Evolutionary conservation across 2,329 filamentous ascomycete genomes (phyloP).

Genomic region (Trichoderma polysporum): DNA sequence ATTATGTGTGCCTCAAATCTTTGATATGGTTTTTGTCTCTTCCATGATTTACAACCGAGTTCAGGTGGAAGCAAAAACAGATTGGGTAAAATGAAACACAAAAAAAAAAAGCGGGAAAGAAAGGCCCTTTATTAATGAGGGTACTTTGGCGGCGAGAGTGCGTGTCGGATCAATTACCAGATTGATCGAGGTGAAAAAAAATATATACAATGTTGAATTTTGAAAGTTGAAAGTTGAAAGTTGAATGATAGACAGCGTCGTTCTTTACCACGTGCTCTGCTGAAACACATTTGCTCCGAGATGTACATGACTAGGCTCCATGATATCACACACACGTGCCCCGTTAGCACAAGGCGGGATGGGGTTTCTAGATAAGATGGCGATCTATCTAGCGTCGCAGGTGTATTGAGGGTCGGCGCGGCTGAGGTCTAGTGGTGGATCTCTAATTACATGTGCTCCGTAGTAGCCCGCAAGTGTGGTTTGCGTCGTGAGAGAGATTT

Average conservation of each 20-base stretch:
- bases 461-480: neutral
- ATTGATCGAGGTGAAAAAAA: neutral
- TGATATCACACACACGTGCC: constrained; percentile 2
- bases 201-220: neutral
- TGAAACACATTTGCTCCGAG: neutral
- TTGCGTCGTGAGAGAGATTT: neutral
- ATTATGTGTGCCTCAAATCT: neutral
- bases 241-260: neutral
- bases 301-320: neutral
- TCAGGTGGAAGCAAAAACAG: constrained; percentile 9
- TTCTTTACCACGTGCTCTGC: neutral
- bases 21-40: constrained; percentile 16
- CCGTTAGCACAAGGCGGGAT: neutral
- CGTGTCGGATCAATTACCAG: neutral
- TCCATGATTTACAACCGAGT: neutral
- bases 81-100: constrained; percentile 8
- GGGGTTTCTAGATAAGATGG: constrained; percentile 8
- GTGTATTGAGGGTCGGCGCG: neutral
- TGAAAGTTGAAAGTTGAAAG: neutral
- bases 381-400: constrained; percentile 9
- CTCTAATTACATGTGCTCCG: neutral
- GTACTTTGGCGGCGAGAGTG: neutral
- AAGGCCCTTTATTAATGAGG: neutral
- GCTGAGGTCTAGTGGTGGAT: constrained; percentile 5
- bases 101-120: neutral